Base-by-base conservation (phyloP, 257 asterid genomes). In the Primulina huaijiensis region DNA sequence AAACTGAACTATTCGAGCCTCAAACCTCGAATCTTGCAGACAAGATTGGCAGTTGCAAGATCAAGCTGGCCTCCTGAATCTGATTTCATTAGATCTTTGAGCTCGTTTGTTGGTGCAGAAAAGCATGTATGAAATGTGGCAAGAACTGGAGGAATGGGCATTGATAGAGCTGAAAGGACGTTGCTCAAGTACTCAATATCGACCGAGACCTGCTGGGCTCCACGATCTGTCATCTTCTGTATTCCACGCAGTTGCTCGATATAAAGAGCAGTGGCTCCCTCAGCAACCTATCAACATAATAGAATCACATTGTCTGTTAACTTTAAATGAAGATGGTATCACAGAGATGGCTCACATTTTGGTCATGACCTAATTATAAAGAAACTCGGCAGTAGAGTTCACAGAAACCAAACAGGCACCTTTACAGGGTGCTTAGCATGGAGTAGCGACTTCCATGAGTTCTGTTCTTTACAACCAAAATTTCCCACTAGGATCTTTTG, bases 121-220 rank as follows among this genome's bases (percentile, higher is more conserved):
- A 88, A 84, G 72, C 99, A 94, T 10, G 87, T 77, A 52, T 88
- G 92, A 46, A 91, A 94, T 56, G 99, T 94, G 46, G 97, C 77
- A 63, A 94, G 96, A 79, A 86, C 92, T 0, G 76, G 80, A 19
- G 99, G 99, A 53, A 73, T 81, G 57, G 92, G 90, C 99, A 94
- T 89, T 52, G 98, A 89, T 57, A 94, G 83, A 43, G 99, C 99
- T 8, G 96, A 89, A 21, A 94, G 93, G 74, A 94, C 98, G 65
- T 88, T 91, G 80, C 96, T 91, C 80, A 91, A 81, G 77, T 94
- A 89, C 72, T 94, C 99, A 9, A 89, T 89, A 76, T 92, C 99
- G 29, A 88, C 99, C 9, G 96, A 83, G 60, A 94, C 85, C 77
- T 94, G 99, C 70, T 84, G 97, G 3, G 99, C 98, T 77, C 97